Evolutionary conservation across 768 basidiomycete species (phyloP).

Genomic region (Pleurotus citrinopileatus): DNA sequence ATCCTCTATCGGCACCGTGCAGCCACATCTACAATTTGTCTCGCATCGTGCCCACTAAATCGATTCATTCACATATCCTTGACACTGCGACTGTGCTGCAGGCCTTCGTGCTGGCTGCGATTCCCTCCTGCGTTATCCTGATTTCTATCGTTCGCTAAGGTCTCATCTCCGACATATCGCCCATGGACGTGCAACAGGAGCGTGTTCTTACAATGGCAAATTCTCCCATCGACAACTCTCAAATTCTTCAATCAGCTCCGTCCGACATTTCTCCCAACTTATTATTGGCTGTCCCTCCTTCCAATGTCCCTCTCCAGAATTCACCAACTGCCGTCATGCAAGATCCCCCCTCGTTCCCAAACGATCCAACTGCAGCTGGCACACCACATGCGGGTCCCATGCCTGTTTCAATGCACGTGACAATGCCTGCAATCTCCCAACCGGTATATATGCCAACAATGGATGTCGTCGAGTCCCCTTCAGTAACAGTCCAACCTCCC

Average conservation of each 20-base stretch:
- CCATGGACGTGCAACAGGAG: slow-evolving; percentile 28
- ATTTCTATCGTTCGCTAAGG: not conserved
- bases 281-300: slow-evolving; percentile 16
- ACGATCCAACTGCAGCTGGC: slow-evolving; percentile 24
- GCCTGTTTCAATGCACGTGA: slow-evolving; percentile 33
- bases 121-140: slow-evolving; percentile 3
- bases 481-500: slow-evolving; percentile 26
- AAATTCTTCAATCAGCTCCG: slow-evolving; percentile 23
- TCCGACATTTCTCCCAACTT: slow-evolving; percentile 24
- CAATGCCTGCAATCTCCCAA: slow-evolving; percentile 34
- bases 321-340: slow-evolving; percentile 28
- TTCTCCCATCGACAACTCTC: slow-evolving; percentile 34
- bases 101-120: slow-evolving; percentile 10
- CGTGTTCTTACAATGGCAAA: slow-evolving; percentile 23
- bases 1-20: not conserved
- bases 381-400: slow-evolving; percentile 20
- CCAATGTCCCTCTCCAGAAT: slow-evolving; percentile 21
- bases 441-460: slow-evolving; percentile 34
- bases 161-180: slow-evolving; percentile 13
- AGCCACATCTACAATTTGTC: too few species aligned
- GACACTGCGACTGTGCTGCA: not conserved
- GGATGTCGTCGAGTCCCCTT: slow-evolving; percentile 26
- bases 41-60: not conserved
- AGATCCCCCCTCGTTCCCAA: slow-evolving; percentile 23
- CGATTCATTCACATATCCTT: not conserved